Conservation (phyloP, 2,329 filamentous ascomycete genomes). For the Talaromyces albobiverticillius region DNA sequence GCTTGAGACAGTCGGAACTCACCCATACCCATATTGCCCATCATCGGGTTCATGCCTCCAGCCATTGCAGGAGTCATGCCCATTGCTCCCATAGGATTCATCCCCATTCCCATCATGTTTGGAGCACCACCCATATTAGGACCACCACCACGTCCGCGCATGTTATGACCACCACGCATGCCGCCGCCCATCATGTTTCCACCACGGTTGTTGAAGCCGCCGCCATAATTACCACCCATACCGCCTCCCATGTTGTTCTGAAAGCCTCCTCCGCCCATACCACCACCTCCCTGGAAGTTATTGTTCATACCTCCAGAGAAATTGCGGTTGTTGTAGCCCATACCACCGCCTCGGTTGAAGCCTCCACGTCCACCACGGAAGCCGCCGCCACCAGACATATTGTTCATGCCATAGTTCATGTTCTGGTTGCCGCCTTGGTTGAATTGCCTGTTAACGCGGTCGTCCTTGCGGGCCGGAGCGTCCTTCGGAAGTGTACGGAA, state of each 20-base stretch:
- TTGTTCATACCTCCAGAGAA: conserved; percentile 44
- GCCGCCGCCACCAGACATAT: conserved; percentile 44
- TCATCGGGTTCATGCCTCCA: conserved; percentile 60
- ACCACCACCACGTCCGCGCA: conserved; percentile 60
- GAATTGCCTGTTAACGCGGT: conserved; percentile 50
- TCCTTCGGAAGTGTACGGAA: conserved; percentile 92
- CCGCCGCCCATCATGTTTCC: conserved; percentile 52
- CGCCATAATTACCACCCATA: conserved; percentile 51
- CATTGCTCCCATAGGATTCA: conserved; percentile 52
- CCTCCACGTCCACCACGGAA: conserved; percentile 53
- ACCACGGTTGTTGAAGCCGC: conserved; percentile 51
- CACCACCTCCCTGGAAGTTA: conserved; percentile 34
- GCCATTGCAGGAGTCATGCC: conserved; percentile 52
- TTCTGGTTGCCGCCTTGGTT: conserved; percentile 35
- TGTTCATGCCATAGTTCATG: conserved; percentile 41
- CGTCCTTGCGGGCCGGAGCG: conserved; percentile 68
- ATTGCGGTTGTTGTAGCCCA: conserved; percentile 51
- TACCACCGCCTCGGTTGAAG: conserved; percentile 43
- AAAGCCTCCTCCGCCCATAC: conserved; percentile 51
- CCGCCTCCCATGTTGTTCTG: conserved; percentile 50
- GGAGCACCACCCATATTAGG: conserved; percentile 35
- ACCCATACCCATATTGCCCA: conserved; percentile 50
- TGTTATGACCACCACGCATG: conserved; percentile 55
- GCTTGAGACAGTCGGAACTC: conserved; percentile 31
- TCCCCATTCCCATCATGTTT: conserved; percentile 51